These are phyloP conservation scores for Fonsecaea multimorphosa DNA, from an alignment of 2,329 filamentous ascomycete genomes.

Conservation along the genomic window DNA sequence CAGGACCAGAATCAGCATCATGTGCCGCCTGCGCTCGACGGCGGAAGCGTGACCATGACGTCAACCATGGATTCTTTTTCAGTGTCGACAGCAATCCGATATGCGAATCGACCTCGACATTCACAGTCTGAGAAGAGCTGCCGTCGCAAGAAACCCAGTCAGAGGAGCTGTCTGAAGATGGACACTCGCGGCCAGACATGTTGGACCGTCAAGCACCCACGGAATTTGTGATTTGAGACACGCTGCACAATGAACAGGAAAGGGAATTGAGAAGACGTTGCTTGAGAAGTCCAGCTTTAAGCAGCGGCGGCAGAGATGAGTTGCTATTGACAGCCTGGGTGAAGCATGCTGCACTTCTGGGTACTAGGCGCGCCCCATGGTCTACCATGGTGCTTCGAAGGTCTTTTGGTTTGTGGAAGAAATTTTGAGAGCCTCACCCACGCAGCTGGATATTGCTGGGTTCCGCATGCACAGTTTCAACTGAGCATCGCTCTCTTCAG, in stretches of 20 bases:
- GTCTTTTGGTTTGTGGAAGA: not conserved
- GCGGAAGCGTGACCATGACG: slow-evolving; percentile 30
- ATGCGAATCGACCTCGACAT: not conserved
- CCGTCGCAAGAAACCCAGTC: slow-evolving; percentile 32
- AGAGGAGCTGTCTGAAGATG: slow-evolving; percentile 23
- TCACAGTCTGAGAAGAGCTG: slow-evolving; percentile 18
- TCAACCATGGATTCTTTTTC: slow-evolving; percentile 25
- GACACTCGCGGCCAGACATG: slow-evolving; percentile 17
- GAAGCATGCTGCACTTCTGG: not conserved
- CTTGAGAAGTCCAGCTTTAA: not conserved
- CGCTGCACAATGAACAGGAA: not conserved
- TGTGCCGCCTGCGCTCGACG: not conserved
- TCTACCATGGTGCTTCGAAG: not conserved
- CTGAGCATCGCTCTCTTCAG: not conserved
- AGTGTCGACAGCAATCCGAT: slow-evolving; percentile 19
- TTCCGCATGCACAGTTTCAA: not conserved
- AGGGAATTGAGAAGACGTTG: not conserved
- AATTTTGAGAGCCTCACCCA: not conserved
- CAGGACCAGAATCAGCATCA: slow-evolving; percentile 6
- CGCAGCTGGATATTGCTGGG: not conserved
- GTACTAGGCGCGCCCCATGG: not conserved
- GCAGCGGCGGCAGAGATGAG: not conserved
- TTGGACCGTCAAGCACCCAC: not conserved
- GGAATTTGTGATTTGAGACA: slow-evolving; percentile 11
- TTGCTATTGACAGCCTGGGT: not conserved